Evolutionary conservation across 352 stramenopile species (phyloP), one percentile per base, ranked within the genome.

Genomic region (Hyaloperonospora brassicae): DNA sequence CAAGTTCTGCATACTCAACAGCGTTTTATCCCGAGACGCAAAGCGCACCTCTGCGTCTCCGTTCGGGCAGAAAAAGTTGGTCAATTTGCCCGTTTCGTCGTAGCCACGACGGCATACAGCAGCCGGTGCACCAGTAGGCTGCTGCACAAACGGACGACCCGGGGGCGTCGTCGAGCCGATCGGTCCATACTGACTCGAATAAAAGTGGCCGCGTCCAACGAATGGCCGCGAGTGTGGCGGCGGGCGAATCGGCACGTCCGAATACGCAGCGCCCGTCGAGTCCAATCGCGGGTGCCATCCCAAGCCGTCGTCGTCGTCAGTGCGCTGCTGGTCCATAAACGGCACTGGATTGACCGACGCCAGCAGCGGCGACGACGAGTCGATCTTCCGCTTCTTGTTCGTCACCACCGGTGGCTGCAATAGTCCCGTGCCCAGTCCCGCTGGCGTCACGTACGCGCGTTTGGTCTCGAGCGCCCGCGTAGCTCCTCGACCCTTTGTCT

Each of bases 21-120:
- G 66, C 13, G 58, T 36, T 44, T 82, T 85, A 30, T 73, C 70
- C 5, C 66, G 62, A 45, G 61, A 24, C 27, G 49, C 24, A 22
- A 46, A 46, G 14, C 45, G 59, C 21, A 54, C 54, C 13, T 66
- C n/a, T 2, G 11, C 61, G 34, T 31, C 49, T 23, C 87, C 67
- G 35, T 84, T 83, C 22, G 77, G 73, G 24, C 86, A 52, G 50
- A 87, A 87, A 59, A 82, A 87, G 50, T 79, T 87, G 14, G 79
- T 87, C 30, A 89, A 59, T 58, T 87, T 87, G 31, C 79, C 79
- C 0, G 79, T 87, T 61, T 87, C 77, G 39, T 87, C 79, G 51
- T 87, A 87, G 5, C 77, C 79, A 48, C 77, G 68, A 40, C 79
- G 76, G 17, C 73, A 86, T 7, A 87, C 61, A 0, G 61, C 64